Conservation (phyloP, 2,329 filamentous ascomycete species). For the Colletotrichum sansevieriae region DNA sequence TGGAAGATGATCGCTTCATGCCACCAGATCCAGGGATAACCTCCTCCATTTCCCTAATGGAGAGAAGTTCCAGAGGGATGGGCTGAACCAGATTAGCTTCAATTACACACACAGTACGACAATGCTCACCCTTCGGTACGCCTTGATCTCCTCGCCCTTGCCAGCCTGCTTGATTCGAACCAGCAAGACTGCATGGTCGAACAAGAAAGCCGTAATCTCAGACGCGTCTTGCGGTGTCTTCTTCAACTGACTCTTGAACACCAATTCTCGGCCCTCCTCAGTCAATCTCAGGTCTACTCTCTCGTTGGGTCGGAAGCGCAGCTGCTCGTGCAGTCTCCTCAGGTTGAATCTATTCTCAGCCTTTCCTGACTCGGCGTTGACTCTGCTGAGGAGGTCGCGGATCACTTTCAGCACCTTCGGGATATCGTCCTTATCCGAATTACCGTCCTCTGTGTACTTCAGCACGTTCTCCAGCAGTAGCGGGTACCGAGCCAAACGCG, state of each 20-base stretch:
- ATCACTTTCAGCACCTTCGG: constrained; percentile 90
- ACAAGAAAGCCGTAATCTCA: constrained; percentile 94
- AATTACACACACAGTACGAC: background rate
- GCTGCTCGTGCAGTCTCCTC: constrained; percentile 88
- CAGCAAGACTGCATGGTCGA: constrained; percentile 94
- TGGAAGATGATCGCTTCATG: constrained; percentile 89
- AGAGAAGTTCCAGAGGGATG: constrained; percentile 91
- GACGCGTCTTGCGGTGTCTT: constrained; percentile 83
- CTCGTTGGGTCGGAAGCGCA: constrained; percentile 91
- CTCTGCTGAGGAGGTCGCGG: constrained; percentile 85
- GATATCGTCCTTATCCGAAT: constrained; percentile 90
- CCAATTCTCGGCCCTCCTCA: constrained; percentile 90
- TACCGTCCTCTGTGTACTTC: constrained; percentile 91
- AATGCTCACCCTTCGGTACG: constrained; percentile 78
- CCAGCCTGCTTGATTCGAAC: constrained; percentile 92
- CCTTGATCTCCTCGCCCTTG: constrained; percentile 94
- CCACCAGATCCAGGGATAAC: constrained; percentile 85
- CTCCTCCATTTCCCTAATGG: constrained; percentile 98
- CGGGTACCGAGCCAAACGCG: constrained; percentile 92
- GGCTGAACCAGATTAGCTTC: constrained; percentile 64
- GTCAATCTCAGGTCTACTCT: constrained; percentile 94
- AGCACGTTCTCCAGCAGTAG: constrained; percentile 90
- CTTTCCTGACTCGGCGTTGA: constrained; percentile 96
- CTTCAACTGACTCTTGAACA: constrained; percentile 95
- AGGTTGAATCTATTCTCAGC: constrained; percentile 98